Conservation (phyloP, 2,329 filamentous ascomycete species). For the Cytospora chrysosperma region DNA sequence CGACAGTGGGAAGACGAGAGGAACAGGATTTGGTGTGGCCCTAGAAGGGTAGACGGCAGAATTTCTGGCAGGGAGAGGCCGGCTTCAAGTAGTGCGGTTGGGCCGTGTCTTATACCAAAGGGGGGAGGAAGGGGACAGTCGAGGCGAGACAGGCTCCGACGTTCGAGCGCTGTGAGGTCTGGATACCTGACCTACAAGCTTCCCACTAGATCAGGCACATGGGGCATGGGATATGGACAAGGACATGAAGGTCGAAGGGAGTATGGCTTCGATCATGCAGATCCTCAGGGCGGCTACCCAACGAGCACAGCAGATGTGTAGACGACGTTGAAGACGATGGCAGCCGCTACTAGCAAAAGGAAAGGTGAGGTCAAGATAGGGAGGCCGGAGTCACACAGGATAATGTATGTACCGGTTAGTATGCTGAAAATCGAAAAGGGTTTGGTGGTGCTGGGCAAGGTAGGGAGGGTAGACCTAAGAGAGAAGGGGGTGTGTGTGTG, state of each 20-base stretch:
- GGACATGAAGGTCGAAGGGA: constrained; percentile 12
- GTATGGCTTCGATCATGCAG: constrained; percentile 20
- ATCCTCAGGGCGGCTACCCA: constrained; percentile 17
- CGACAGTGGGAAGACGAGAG: constrained; percentile 19
- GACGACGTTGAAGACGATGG: constrained; percentile 14
- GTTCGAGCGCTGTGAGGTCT: constrained; percentile 19
- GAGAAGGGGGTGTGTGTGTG: constrained; percentile 16
- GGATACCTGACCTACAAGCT: constrained; percentile 21
- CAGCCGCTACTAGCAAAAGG: constrained; percentile 8
- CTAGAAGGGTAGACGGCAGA: constrained; percentile 21
- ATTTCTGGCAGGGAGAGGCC: constrained; percentile 25
- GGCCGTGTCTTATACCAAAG: constrained; percentile 20
- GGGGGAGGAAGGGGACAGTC: constrained; percentile 18
- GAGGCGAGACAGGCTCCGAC: constrained; percentile 17
- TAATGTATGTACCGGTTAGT: constrained; percentile 3
- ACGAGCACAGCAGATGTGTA: constrained; percentile 4
- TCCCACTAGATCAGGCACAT: constrained; percentile 23
- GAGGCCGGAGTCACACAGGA: constrained; percentile 11
- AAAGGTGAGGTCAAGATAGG: constrained; percentile 11
- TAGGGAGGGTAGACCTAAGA: constrained; percentile 20
- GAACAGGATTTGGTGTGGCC: constrained; percentile 20
- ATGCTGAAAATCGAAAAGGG: neutral
- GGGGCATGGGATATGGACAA: constrained; percentile 13
- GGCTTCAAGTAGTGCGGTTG: constrained; percentile 24
- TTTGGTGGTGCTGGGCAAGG: constrained; percentile 6